Conservation (phyloP, 345 rosid genomes). For the Citropsis articulata region DNA sequence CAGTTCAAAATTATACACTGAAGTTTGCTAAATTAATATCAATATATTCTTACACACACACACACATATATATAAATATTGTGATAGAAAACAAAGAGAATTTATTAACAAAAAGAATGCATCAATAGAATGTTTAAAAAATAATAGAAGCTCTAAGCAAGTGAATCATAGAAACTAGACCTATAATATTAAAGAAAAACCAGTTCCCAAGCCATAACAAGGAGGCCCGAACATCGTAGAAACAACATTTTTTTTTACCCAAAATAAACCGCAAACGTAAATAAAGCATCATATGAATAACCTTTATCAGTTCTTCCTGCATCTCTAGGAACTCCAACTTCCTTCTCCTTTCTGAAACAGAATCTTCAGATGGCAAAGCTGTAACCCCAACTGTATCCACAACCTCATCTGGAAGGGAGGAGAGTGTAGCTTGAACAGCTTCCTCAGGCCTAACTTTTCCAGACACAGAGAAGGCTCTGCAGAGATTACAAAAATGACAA, state of each 20-base stretch:
- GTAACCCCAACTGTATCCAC: slow-evolving; percentile 93
- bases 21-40: background rate
- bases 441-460: slow-evolving; percentile 96
- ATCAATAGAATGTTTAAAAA: background rate
- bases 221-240: background rate
- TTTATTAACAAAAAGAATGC: background rate
- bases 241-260: background rate
- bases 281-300: slow-evolving; percentile 19
- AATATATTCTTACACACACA: too few relatives aligned
- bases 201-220: background rate
- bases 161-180: background rate
- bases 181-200: background rate
- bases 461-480: slow-evolving; percentile 83
- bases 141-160: background rate
- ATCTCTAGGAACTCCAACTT: slow-evolving; percentile 90
- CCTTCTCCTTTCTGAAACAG: slow-evolving; percentile 88
- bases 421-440: slow-evolving; percentile 96
- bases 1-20: background rate
- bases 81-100: background rate
- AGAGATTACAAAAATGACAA: background rate
- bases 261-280: slow-evolving; percentile 9
- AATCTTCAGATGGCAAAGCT: slow-evolving; percentile 86
- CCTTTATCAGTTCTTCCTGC: slow-evolving; percentile 98
- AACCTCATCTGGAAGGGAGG: slow-evolving; percentile 96
- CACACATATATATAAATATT: too few relatives aligned